Evolutionary conservation across 2,329 filamentous ascomycete genomes (phyloP), one percentile per base, ranked within the genome.

Genomic region (Monosporascus ibericus): DNA sequence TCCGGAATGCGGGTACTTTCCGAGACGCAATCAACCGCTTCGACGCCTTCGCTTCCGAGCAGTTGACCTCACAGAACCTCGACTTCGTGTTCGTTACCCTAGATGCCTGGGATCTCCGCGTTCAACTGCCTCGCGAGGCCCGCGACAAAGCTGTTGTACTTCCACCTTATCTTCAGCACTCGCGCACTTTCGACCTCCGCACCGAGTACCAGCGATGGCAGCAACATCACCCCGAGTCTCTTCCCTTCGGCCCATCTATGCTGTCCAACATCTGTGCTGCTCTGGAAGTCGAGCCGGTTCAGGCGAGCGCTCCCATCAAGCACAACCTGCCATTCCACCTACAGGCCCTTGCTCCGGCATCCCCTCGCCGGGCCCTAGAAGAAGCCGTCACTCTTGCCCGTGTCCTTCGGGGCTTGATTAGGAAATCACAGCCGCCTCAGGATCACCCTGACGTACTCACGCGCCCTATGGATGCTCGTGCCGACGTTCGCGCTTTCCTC

Each of bases 151-250:
- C 92, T 60, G 94, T 97, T 42, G 94, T 97, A 49, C 83, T 99
- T 37, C 94, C 94, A 22, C 88, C 92, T 9, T 99, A 99, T 72
- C 82, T 99, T 55, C 94, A 99, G 76, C 94, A 99, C 77, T 96
- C 94, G 39, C 87, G 94, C 55, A 96, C 92, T 53, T 99, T 97
- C 69, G 94, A 97, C 69, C 82, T 99, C 53, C 88, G 94, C 58
- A 95, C 91, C 65, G 94, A 99, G 75, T 99, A 99, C 70, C 92
- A 96, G 75, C 84, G 92, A 69, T 99, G 94, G 92, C 94, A 97
- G 74, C 90, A 95, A 65, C 92, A 97, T 72, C 94, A 99, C 67
- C 94, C 94, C 39, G 94, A 99, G 75, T 96, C 92, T 52, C 81
- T 99, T 51, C 92, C 94, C 3, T 99, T 97, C 67, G 94, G 92